Evolutionary conservation across 441 rosid species (phyloP), one percentile per base, ranked within the genome.

Genomic region (Caryocar brasiliense): DNA sequence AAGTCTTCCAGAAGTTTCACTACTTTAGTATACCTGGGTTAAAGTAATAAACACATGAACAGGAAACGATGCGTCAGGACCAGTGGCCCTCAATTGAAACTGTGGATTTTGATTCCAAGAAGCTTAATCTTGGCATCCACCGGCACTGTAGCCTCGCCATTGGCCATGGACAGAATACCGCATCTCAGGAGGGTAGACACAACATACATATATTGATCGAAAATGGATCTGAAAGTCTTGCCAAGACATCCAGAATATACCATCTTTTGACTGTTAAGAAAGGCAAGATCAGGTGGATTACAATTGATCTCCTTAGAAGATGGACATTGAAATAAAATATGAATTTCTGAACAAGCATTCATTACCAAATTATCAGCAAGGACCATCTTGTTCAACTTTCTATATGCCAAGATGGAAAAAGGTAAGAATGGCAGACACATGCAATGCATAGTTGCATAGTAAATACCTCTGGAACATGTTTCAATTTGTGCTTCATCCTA

Each of bases 241-340:
- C 99, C 99, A 94, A 30, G 95, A 90, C 98, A 94, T 94, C 99
- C 99, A 94, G 78, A 94, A 94, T 69, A 94, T 90, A 44, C 99
- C 99, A 57, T 94, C 97, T 61, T 79, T 87, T 38, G 99, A 80
- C 98, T 90, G 95, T 74, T 70, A 44, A 66, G 67, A 12, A 62
- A 21, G 54, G 42, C 40, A 37, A 37, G 24, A 61, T 34, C 25
- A 61, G 51, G 47, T 46, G 41, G 34, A 28, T 2, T 17, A 15
- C 19, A 19, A 47, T 23, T 26, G 39, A 59, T 47, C 45, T 30
- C 25, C 12, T 14, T 17, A 27, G 19, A 33, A 24, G 13, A 36
- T 5, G 8, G n/a, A 38, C n/a, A 43, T 51, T 40, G 32, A 22
- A 43, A 20, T 20, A 26, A 43, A 61, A 49, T 19, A 46, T 27